Conservation (phyloP, 2,329 filamentous ascomycete species). For the Kalmusia sp. region DNA sequence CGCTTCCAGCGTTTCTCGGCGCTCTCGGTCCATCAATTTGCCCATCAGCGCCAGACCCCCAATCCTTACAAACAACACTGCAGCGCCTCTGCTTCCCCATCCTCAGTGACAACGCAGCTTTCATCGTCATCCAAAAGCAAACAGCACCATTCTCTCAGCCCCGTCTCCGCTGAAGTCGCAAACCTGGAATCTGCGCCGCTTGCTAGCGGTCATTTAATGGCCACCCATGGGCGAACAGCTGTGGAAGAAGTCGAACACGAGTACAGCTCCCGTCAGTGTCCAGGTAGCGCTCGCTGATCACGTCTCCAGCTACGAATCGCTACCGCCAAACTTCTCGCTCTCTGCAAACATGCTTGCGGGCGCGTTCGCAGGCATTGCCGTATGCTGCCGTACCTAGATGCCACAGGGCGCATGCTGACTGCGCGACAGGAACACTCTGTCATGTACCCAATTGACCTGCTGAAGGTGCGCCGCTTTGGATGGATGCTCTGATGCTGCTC, state of each 20-base stretch:
- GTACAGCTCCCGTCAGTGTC: constrained; percentile 34
- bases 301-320: constrained; percentile 77
- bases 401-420: constrained; percentile 28
- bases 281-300: constrained; percentile 30
- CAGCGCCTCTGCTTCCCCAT: constrained; percentile 13
- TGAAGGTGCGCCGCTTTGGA: constrained; percentile 73
- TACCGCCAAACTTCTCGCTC: constrained; percentile 93
- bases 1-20: constrained; percentile 28
- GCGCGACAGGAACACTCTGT: constrained; percentile 85
- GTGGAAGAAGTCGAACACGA: constrained; percentile 51
- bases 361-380: constrained; percentile 94
- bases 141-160: constrained; percentile 6
- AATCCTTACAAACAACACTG: constrained; percentile 38
- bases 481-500: neutral
- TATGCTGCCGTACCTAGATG: constrained; percentile 55
- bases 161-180: constrained; percentile 26
- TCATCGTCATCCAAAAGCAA: constrained; percentile 13
- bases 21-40: constrained; percentile 30
- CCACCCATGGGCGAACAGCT: constrained; percentile 47
- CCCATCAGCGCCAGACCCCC: constrained; percentile 26
- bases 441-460: constrained; percentile 98
- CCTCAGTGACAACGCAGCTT: constrained; percentile 12
- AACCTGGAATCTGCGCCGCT: constrained; percentile 46
- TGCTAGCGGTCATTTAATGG: constrained; percentile 48
- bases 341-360: constrained; percentile 94